Percentiles rank a stretch among this genome's conserved stretches.
These are phyloP conservation scores for Crithidia expoeki DNA, from an alignment of 208 protist species.

Conservation along the genomic window DNA sequence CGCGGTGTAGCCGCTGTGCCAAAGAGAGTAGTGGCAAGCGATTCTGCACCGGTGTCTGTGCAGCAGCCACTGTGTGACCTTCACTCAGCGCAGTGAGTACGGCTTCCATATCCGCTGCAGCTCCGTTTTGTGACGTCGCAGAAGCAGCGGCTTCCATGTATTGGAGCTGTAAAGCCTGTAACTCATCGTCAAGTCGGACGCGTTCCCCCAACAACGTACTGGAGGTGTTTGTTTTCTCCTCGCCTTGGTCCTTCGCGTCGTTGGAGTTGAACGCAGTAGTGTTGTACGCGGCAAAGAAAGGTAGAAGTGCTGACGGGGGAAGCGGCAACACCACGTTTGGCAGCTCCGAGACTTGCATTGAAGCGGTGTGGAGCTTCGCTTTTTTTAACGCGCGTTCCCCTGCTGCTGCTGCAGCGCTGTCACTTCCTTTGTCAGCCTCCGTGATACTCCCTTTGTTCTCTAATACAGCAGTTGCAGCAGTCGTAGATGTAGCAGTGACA, in stretches of 20 bases:
- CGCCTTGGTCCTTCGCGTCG: neutral
- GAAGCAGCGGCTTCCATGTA: constrained; percentile 20
- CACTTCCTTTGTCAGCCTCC: too few relatives aligned
- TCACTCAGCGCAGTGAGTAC: neutral
- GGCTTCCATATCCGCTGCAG: neutral
- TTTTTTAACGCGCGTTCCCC: neutral
- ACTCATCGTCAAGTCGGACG: constrained; percentile 23
- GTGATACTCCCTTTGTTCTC: neutral
- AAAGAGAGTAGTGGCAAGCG: constrained; percentile 15
- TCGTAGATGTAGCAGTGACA: neutral
- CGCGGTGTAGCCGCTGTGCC: constrained; percentile 17
- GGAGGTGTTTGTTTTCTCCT: too few relatives aligned
- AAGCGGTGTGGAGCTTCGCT: neutral
- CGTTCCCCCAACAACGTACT: constrained; percentile 1
- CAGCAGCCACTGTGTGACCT: neutral
- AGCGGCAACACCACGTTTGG: constrained; percentile 10
- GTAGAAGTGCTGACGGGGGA: neutral
- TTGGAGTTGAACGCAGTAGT: neutral
- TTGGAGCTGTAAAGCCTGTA: constrained; percentile 30
- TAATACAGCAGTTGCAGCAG: neutral
- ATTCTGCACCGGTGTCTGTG: neutral
- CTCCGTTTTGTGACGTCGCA: neutral
- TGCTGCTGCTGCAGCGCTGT: neutral
- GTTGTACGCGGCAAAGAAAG: neutral
- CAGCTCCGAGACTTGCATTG: neutral